These are phyloP conservation scores for Xylariaceae sp. DNA, from an alignment of 2,329 filamentous ascomycete genomes.

Conservation along the genomic window DNA sequence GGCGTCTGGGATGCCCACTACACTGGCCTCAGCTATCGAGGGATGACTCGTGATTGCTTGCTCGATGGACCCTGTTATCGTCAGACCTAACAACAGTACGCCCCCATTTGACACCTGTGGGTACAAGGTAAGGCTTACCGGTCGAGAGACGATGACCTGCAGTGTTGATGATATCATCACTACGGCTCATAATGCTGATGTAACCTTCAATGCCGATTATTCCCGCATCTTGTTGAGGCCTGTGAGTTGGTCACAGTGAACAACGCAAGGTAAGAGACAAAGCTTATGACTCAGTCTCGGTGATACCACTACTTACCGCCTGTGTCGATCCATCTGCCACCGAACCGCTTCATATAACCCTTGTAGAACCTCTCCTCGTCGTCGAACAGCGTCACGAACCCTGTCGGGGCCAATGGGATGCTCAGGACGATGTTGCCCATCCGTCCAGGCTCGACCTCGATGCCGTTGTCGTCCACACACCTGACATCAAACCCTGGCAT, in stretches of 20 bases:
- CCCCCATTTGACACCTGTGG: no score
- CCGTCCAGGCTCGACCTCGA: constrained; percentile 60
- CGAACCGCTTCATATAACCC: constrained; percentile 77
- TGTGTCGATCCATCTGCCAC: constrained; percentile 81
- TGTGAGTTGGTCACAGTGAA: background rate
- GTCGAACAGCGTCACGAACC: constrained; percentile 78
- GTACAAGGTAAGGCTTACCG: constrained; percentile 45
- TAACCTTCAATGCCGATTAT: constrained; percentile 73
- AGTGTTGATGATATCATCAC: constrained; percentile 92
- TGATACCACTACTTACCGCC: constrained; percentile 40
- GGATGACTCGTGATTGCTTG: constrained; percentile 83
- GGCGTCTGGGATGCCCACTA: constrained; percentile 77
- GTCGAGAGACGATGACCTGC: constrained; percentile 87
- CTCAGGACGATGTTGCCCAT: constrained; percentile 92
- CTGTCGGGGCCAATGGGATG: constrained; percentile 77
- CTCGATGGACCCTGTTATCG: constrained; percentile 67
- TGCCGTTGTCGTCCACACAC: constrained; percentile 74
- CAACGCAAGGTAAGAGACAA: background rate
- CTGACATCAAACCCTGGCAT: constrained; percentile 89
- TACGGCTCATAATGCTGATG: constrained; percentile 58
- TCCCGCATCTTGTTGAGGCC: constrained; percentile 58
- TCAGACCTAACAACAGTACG: background rate
- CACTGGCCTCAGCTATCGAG: constrained; percentile 73
- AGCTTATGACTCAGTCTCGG: no score
- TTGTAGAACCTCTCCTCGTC: constrained; percentile 83